Conservation (phyloP, 345 rosid species). For the Pistacia integerrima region DNA sequence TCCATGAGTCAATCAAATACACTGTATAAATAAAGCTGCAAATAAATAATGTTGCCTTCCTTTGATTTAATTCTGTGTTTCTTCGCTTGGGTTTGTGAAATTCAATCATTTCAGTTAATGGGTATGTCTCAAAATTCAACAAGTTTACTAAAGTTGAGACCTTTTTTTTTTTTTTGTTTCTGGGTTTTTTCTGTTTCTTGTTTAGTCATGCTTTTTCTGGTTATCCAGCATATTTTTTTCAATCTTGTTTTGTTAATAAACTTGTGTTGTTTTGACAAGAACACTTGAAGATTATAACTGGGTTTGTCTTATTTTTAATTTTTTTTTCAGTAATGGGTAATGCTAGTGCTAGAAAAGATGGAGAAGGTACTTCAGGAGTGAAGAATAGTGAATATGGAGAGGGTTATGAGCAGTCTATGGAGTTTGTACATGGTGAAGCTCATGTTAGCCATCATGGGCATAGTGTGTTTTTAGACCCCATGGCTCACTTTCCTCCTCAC, state of each 20-base stretch:
- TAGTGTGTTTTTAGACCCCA: conserved; percentile 26
- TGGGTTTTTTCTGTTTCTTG: conserved; percentile 19
- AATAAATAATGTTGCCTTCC: conserved; percentile 30
- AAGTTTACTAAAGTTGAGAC: neutral
- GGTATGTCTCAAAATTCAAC: conserved; percentile 22
- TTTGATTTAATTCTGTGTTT: conserved; percentile 26
- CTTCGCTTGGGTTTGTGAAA: conserved; percentile 31
- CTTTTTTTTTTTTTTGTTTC: neutral
- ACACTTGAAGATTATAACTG: conserved; percentile 20
- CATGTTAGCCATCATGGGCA: conserved; percentile 19
- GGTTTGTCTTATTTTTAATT: conserved; percentile 14
- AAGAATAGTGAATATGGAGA: conserved; percentile 29
- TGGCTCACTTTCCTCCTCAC: conserved; percentile 39
- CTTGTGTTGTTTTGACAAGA: conserved; percentile 6
- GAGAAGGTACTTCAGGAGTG: conserved; percentile 41
- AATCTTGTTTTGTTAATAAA: neutral
- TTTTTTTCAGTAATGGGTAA: conserved; percentile 62
- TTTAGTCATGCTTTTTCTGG: neutral
- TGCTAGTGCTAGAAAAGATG: conserved; percentile 56
- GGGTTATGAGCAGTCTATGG: conserved; percentile 31
- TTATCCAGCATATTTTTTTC: neutral
- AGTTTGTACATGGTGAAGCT: conserved; percentile 18
- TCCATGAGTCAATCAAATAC: conserved; percentile 21
- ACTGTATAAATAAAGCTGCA: neutral
- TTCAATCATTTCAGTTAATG: conserved; percentile 43